A percentile compares a stretch with the other conserved stretches of the same genome.
phyloP scores from a whole-genome alignment of 2,329 filamentous ascomycete genomes.

The Byssoonygena ceratinophila region DNA sequence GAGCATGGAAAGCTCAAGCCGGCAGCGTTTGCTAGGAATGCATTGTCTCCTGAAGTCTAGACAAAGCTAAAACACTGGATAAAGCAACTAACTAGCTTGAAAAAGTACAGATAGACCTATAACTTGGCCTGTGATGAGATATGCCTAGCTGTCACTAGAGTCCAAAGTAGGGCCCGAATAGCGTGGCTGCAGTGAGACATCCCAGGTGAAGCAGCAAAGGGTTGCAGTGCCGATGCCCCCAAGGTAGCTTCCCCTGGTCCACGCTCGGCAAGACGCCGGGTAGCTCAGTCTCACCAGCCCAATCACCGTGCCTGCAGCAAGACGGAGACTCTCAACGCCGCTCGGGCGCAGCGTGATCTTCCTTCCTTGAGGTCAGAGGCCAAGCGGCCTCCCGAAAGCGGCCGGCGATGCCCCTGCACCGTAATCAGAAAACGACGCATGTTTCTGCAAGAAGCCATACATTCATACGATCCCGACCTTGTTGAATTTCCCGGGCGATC shows the following conservation, averaged over 20 bases:
- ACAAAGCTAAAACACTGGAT: too few relatives aligned
- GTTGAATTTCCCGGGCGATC: too few relatives aligned
- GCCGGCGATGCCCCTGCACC: background rate
- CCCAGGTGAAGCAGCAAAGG: background rate
- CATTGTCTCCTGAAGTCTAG: background rate
- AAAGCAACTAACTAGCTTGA: too few relatives aligned
- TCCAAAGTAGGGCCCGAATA: background rate
- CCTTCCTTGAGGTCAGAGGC: background rate
- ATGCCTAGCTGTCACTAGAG: background rate
- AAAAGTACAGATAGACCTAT: too few relatives aligned
- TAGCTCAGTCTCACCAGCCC: background rate
- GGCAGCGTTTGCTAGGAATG: background rate
- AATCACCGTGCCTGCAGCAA: background rate
- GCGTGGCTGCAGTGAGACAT: background rate
- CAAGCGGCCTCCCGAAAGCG: background rate
- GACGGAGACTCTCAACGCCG: background rate
- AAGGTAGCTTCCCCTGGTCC: slow-evolving; percentile 4
- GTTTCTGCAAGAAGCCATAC: background rate
- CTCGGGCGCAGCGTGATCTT: background rate
- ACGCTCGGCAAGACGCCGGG: background rate
- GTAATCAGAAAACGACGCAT: background rate
- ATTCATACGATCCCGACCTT: background rate
- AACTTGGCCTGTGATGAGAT: too few relatives aligned
- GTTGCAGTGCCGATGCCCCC: slow-evolving; percentile 2
- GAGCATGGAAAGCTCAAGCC: background rate